Evolutionary conservation across 2,329 filamentous ascomycete genomes (phyloP).

Genomic region (Alternaria postmessia): DNA sequence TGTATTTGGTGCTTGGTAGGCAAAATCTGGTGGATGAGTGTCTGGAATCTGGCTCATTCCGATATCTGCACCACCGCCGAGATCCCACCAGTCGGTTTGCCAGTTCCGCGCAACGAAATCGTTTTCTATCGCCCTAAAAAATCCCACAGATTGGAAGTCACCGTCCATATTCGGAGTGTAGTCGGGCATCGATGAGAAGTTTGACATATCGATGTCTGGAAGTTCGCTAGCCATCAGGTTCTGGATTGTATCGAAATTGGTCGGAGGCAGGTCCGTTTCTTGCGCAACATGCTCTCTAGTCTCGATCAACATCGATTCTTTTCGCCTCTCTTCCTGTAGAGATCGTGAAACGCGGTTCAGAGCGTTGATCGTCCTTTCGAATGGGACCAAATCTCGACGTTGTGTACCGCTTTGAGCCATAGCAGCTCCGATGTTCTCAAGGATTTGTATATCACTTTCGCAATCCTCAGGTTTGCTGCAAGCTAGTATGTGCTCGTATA

Average conservation of each 20-base stretch:
- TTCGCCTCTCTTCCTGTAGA: conserved; percentile 33
- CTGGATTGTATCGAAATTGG: conserved; percentile 18
- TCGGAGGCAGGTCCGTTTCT: not conserved
- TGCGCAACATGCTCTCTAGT: not conserved
- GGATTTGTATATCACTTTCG: conserved; percentile 32
- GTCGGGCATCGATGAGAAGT: conserved; percentile 28
- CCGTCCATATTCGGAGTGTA: conserved; percentile 27
- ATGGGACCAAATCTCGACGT: conserved; percentile 27
- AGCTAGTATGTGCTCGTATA: conserved; percentile 41
- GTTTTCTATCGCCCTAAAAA: conserved; percentile 41
- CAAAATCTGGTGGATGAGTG: not conserved
- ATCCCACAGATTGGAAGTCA: conserved; percentile 33
- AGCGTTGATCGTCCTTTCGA: conserved; percentile 39
- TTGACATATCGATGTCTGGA: conserved; percentile 25
- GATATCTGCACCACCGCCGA: conserved; percentile 17
- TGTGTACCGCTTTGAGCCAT: conserved; percentile 29
- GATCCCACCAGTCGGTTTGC: conserved; percentile 42
- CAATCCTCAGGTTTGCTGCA: conserved; percentile 32
- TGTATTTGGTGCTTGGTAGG: not conserved
- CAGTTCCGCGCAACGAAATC: conserved; percentile 42
- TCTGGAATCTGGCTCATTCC: conserved; percentile 2
- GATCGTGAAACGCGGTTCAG: conserved; percentile 40
- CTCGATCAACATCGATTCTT: not conserved
- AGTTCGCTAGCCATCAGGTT: conserved; percentile 21
- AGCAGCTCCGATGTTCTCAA: conserved; percentile 31